A percentile compares a stretch with the other conserved stretches of the same genome.
Evolutionary conservation across 495 filamentous ascomycete genomes (phyloP).

Genomic region (Terfezia boudieri): DNA sequence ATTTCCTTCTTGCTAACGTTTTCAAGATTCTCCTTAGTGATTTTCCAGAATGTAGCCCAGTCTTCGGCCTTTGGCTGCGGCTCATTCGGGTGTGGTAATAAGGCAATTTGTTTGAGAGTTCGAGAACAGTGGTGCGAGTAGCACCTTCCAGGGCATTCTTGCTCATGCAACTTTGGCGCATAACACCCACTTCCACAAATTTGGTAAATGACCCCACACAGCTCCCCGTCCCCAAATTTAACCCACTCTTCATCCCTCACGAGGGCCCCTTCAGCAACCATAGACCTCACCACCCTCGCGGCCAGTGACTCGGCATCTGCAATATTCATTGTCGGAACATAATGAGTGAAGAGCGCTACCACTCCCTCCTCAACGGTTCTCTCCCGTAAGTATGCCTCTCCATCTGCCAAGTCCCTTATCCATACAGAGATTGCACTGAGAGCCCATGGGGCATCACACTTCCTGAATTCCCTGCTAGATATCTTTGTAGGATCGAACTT

Average conservation of each 20-base stretch:
- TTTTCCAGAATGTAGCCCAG: conserved; percentile 78
- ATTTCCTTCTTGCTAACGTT: conserved; percentile 62
- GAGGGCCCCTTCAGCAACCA: conserved; percentile 58
- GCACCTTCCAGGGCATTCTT: conserved; percentile 52
- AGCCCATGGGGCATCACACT: conserved; percentile 80
- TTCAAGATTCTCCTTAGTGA: conserved; percentile 54
- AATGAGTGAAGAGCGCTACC: conserved; percentile 77
- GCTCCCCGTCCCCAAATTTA: conserved; percentile 51
- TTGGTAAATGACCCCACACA: conserved; percentile 81
- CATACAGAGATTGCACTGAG: conserved; percentile 69
- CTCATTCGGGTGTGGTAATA: conserved; percentile 25
- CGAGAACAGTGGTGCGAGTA: conserved; percentile 88
- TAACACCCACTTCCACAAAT: conserved; percentile 88
- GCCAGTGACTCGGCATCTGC: conserved; percentile 84
- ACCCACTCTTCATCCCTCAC: conserved; percentile 95
- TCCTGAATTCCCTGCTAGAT: conserved; percentile 59
- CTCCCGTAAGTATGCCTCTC: conserved; percentile 57
- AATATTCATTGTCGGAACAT: conserved; percentile 96
- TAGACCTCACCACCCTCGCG: conserved; percentile 52
- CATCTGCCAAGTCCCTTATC: conserved; percentile 73
- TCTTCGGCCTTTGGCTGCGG: conserved; percentile 51
- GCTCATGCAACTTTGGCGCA: conserved; percentile 54
- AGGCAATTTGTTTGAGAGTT: conserved; percentile 81
- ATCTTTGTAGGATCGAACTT: conserved; percentile 79
- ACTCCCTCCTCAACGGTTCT: conserved; percentile 67